Evolutionary conservation across 2,329 filamentous ascomycete genomes (phyloP), one percentile per base, ranked within the genome.

Genomic region (Byssothecium circinans): DNA sequence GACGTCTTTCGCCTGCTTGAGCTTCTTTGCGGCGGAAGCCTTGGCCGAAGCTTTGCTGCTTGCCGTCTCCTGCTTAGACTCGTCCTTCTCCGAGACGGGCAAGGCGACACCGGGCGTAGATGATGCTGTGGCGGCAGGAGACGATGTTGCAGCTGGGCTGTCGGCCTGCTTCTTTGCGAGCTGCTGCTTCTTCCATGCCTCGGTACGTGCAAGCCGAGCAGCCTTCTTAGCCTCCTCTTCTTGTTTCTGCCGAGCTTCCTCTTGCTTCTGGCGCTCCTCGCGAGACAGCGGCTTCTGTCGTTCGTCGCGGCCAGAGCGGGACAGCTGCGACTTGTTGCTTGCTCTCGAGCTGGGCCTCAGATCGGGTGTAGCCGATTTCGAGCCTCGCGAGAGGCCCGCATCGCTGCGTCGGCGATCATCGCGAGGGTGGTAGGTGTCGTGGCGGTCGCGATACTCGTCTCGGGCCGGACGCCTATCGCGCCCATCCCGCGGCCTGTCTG

Each of bases 11-110:
- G 52, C 53, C 43, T 57, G 81, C 71, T 63, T 81, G 74, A 44
- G 79, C 34, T 84, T 81, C 68, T 89, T 94, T 70, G 92, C 95
- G 33, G 83, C 86, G 58, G 94, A 91, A 17, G 84, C 86, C 70
- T 95, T 95, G 4, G 89, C 88, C 60, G 95, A 88, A 61, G 94
- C 92, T 69, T 94, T 95, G 60, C 87, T 87, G 52, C 84, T 79
- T 64, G 77, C 71, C 8, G 82, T 77, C 8, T 84, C 79, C 25
- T 81, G 74, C 29, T 62, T 50, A 41, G 32, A 17, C 41, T 57
- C 55, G 25, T 57, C 43, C 6, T 32, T n/a, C 7, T 57, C 49
- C 22, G 64, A 53, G 5, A 60, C 53, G 12, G 56, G 56, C 11
- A 60, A 47, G 45, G 74, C 82, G 43, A 45, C 51, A 25, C 50